Conservation (phyloP, 192 early-diverging fungal species). For the Dissophora ornata region DNA sequence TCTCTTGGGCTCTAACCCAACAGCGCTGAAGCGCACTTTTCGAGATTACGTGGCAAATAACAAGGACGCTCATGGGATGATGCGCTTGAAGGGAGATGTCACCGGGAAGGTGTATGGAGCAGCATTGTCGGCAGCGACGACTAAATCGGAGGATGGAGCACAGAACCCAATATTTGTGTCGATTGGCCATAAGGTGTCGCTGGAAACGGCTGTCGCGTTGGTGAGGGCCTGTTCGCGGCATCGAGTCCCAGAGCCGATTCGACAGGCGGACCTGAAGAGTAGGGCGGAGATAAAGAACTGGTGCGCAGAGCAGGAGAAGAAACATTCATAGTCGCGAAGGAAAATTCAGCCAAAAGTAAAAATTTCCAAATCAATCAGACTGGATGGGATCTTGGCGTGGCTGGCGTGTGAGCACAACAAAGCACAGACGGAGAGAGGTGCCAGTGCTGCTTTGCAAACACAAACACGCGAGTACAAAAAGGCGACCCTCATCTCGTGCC, state of each 20-base stretch:
- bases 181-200: conserved; percentile 79
- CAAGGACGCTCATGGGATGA: conserved; percentile 45
- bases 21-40: conserved; percentile 48
- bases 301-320: conserved; percentile 7
- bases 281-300: conserved; percentile 63
- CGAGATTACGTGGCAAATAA: conserved; percentile 14
- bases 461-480: too few relatives aligned
- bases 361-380: conserved; percentile 6
- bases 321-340: neutral
- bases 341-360: neutral
- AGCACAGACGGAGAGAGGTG: too few relatives aligned
- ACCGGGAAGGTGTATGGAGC: conserved; percentile 61
- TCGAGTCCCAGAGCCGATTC: conserved; percentile 91
- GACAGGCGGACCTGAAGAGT: conserved; percentile 81
- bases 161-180: conserved; percentile 91
- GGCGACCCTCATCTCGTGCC: too few relatives aligned
- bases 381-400: neutral
- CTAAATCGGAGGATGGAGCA: neutral
- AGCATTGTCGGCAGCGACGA: conserved; percentile 39
- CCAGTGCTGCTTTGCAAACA: too few relatives aligned
- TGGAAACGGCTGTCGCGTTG: conserved; percentile 77
- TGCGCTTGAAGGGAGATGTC: conserved; percentile 56
- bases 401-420: too few relatives aligned
- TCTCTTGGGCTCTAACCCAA: conserved; percentile 68
- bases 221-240: conserved; percentile 69